These are phyloP conservation scores for Pestalotiopsis sp. DNA, from an alignment of 2,329 filamentous ascomycete species.

Conservation along the genomic window DNA sequence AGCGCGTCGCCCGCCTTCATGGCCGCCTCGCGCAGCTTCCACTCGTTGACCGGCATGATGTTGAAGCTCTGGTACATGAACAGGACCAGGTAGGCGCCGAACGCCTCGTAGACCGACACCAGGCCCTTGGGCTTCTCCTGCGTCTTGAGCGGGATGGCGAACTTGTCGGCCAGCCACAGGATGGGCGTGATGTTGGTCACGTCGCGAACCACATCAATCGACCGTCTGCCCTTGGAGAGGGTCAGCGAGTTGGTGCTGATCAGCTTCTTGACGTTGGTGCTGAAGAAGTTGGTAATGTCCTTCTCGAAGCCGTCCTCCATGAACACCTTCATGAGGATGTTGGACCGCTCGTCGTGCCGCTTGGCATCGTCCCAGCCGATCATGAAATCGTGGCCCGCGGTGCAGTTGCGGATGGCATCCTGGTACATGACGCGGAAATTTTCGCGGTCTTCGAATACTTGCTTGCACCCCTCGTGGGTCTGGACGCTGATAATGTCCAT, in stretches of 20 bases:
- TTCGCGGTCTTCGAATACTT: slow-evolving; percentile 50
- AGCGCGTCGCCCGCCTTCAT: slow-evolving; percentile 41
- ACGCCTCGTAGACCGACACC: slow-evolving; percentile 47
- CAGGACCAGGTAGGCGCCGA: slow-evolving; percentile 45
- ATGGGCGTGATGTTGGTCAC: slow-evolving; percentile 70
- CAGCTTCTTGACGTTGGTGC: slow-evolving; percentile 63
- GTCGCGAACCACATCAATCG: slow-evolving; percentile 73
- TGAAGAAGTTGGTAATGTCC: slow-evolving; percentile 67
- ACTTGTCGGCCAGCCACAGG: slow-evolving; percentile 63
- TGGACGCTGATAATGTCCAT: slow-evolving; percentile 47
- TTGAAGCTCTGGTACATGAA: slow-evolving; percentile 58
- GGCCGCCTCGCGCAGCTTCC: slow-evolving; percentile 47
- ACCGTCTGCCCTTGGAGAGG: slow-evolving; percentile 60
- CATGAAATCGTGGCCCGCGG: slow-evolving; percentile 49
- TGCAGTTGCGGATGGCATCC: slow-evolving; percentile 40
- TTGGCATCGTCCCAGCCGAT: slow-evolving; percentile 47
- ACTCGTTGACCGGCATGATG: slow-evolving; percentile 47
- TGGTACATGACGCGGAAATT: slow-evolving; percentile 53
- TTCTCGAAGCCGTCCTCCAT: slow-evolving; percentile 59
- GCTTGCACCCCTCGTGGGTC: slow-evolving; percentile 52
- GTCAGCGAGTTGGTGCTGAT: slow-evolving; percentile 58
- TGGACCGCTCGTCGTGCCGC: slow-evolving; percentile 41
- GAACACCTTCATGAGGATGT: slow-evolving; percentile 49
- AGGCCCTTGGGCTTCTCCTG: slow-evolving; percentile 60
- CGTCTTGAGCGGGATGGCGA: slow-evolving; percentile 70